A percentile compares a stretch with the other conserved stretches of the same genome.
phyloP scores from a whole-genome alignment of 352 stramenopile genomes.

The Phytopythium litorale region DNA sequence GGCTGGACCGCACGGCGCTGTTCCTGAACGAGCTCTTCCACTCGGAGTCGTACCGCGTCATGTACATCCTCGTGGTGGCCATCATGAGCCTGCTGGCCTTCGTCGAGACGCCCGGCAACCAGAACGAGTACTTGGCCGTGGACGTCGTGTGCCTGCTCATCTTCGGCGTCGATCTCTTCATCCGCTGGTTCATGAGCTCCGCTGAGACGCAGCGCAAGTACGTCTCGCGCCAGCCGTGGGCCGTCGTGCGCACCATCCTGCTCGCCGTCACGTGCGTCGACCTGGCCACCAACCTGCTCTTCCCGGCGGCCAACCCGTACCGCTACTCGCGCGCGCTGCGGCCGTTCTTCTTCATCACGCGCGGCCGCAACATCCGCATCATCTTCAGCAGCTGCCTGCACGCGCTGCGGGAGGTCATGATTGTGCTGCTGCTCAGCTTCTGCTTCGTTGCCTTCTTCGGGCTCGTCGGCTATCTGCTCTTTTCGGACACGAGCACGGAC shows the following conservation, averaged over 20 bases:
- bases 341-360: slow-evolving; percentile 78
- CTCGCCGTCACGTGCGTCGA: slow-evolving; percentile 53
- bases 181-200: slow-evolving; percentile 85
- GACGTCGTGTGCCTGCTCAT: slow-evolving; percentile 63
- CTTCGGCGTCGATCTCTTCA: slow-evolving; percentile 59
- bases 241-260: slow-evolving; percentile 56
- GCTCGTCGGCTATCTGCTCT: slow-evolving; percentile 69
- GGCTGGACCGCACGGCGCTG: slow-evolving; percentile 61
- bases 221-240: slow-evolving; percentile 71
- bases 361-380: slow-evolving; percentile 77
- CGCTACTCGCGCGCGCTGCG: slow-evolving; percentile 61
- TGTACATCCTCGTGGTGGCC: slow-evolving; percentile 70
- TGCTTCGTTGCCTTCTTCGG: slow-evolving; percentile 81
- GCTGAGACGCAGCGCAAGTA: slow-evolving; percentile 75
- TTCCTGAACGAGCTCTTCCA: slow-evolving; percentile 75
- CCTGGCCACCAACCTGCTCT: slow-evolving; percentile 38
- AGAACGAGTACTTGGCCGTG: slow-evolving; percentile 55
- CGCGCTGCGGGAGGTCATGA: slow-evolving; percentile 62
- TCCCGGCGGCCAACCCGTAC: slow-evolving; percentile 53
- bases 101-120: slow-evolving; percentile 46
- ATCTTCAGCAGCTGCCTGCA: slow-evolving; percentile 83
- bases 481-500: slow-evolving; percentile 62
- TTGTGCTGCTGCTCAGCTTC: slow-evolving; percentile 66
- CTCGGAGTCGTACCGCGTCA: slow-evolving; percentile 55
- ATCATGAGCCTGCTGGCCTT: slow-evolving; percentile 68